Base-by-base conservation (phyloP, 2,329 filamentous ascomycete species). In the Verticillium zaregamsianum region DNA sequence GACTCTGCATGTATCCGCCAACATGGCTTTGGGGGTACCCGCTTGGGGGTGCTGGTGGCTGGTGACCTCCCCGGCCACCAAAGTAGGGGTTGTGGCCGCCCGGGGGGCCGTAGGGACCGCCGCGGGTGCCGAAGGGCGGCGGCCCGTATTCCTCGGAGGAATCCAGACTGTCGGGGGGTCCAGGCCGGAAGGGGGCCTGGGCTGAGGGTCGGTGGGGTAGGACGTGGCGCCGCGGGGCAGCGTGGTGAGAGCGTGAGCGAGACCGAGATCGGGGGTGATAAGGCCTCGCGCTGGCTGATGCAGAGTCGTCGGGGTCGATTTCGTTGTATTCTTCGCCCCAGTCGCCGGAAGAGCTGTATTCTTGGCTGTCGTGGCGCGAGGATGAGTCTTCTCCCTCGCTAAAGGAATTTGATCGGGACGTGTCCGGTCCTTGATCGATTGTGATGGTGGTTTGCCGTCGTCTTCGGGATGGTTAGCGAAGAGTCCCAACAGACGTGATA, bases 151-250 rank as follows among this genome's bases (percentile, higher is more conserved):
- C 86, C 28, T 91, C 86, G 23, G 80, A 80, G 39, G 83, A 83
- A 72, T 90, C 89, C 78, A 84, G 80, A 72, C 83, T 90, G 78
- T 86, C 84, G 61, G 85, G 79, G 66, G 82, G 79, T 65, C 79
- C 78, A 66, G 83, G 82, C 66, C 74, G 77, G 69, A 69, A 77
- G 66, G 71, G 78, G 28, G 15, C 45, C 25, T 11, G 37, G 25
- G 57, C 25, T 37, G 40, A 59, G 17, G 23, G 58, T 11, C 39
- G 58, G 33, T 32, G 45, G 28, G 40, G 40, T 55, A 45, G 20
- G 5, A 55, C 58, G 64, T 72, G 67, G 39, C 55, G 64, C 56
- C 52, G 68, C 63, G 57, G 68, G 69, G n/a, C 63, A 56, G 52
- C 76, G 56, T 62, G 67, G 40, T 66, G 66, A 55, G 73, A 73